Conservation (phyloP, 768 basidiomycete species). For the Chalciporus chontae region DNA sequence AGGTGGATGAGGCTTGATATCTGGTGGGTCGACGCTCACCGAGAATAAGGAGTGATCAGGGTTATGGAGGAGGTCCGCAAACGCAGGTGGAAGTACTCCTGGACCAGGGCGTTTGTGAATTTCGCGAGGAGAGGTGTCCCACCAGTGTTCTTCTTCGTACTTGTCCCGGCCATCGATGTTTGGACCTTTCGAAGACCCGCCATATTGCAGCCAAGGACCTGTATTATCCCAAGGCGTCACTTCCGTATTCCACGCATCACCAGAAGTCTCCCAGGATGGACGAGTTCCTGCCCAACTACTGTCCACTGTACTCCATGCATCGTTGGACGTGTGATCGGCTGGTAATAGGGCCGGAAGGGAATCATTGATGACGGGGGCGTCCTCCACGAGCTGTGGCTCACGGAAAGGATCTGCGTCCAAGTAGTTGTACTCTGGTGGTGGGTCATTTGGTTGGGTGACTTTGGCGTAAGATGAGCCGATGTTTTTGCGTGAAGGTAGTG, state of each 20-base stretch:
- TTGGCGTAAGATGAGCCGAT: constrained; percentile 37
- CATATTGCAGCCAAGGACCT: constrained; percentile 22
- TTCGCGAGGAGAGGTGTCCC: constrained; percentile 50
- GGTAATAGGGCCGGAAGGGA: constrained; percentile 39
- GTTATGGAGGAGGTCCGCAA: constrained; percentile 67
- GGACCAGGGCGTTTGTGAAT: constrained; percentile 56
- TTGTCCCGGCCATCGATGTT: constrained; percentile 58
- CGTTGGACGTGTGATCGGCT: constrained; percentile 25
- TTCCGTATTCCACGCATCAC: constrained; percentile 20
- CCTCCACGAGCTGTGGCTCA: constrained; percentile 54
- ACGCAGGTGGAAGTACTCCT: constrained; percentile 64
- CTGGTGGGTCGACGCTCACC: constrained; percentile 43
- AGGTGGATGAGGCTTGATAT: constrained; percentile 23
- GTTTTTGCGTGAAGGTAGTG: constrained; percentile 33
- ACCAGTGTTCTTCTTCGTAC: constrained; percentile 67
- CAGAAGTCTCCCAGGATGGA: constrained; percentile 10
- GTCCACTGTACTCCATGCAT: constrained; percentile 15
- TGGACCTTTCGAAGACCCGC: constrained; percentile 27
- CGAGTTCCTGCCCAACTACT: constrained; percentile 14
- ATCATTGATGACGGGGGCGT: constrained; percentile 35
- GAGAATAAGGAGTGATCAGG: constrained; percentile 69
- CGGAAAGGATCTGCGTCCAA: constrained; percentile 36
- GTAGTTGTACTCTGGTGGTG: constrained; percentile 26
- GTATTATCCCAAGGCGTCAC: constrained; percentile 25
- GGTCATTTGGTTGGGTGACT: constrained; percentile 27